Percentiles rank a stretch among this genome's conserved stretches.
Evolutionary conservation across 371 early-diverging fungal genomes (phyloP).

Genomic region (Circinella minor): DNA sequence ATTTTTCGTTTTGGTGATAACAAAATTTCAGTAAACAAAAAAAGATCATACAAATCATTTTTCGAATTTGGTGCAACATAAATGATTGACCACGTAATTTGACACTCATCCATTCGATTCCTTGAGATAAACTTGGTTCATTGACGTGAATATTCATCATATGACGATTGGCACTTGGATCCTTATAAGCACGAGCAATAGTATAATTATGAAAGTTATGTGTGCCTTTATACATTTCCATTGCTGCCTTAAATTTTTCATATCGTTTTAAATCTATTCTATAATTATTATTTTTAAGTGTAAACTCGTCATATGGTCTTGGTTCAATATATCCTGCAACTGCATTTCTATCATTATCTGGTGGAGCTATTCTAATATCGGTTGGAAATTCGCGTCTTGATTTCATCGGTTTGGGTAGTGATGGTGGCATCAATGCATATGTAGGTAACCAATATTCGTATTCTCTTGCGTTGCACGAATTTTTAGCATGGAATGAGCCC

Average conservation of each 20-base stretch:
- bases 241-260: slow-evolving; percentile 66
- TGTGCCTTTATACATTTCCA: slow-evolving; percentile 86
- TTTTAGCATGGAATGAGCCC: slow-evolving; percentile 88
- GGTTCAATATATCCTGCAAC: slow-evolving; percentile 40
- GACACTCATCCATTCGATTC: slow-evolving; percentile 91
- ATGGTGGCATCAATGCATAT: slow-evolving; percentile 72
- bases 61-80: slow-evolving; percentile 99
- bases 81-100: slow-evolving; percentile 98
- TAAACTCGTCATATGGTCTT: slow-evolving; percentile 55
- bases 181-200: slow-evolving; percentile 74
- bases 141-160: slow-evolving; percentile 70
- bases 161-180: slow-evolving; percentile 77
- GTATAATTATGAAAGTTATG: slow-evolving; percentile 99
- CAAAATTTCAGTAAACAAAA: neutral
- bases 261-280: slow-evolving; percentile 64
- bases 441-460: slow-evolving; percentile 99
- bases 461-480: slow-evolving; percentile 88
- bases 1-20: neutral
- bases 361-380: slow-evolving; percentile 4
- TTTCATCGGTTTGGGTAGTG: slow-evolving; percentile 16
- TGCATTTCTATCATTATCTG: slow-evolving; percentile 14
- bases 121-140: slow-evolving; percentile 78
- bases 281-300: slow-evolving; percentile 51
- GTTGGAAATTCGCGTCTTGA: slow-evolving; percentile 4
- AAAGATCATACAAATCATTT: slow-evolving; percentile 88